A percentile compares a stretch with the other conserved stretches of the same genome.
Evolutionary conservation across 2,329 filamentous ascomycete genomes (phyloP).

Genomic region (Cordyceps farinosa): DNA sequence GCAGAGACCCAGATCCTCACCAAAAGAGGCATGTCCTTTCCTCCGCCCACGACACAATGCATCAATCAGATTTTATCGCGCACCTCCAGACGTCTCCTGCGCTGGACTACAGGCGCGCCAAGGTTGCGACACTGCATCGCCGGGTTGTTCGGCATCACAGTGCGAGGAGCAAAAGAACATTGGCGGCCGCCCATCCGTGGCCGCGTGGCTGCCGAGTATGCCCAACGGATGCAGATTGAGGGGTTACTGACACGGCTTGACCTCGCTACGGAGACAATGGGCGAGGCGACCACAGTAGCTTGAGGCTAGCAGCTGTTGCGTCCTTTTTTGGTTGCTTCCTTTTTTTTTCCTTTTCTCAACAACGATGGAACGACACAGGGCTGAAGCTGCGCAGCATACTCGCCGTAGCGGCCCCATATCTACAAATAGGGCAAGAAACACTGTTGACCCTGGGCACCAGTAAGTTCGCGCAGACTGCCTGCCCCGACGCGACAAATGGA

Average conservation of each 20-base stretch:
- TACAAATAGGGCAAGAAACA: neutral
- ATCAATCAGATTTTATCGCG: constrained; percentile 9
- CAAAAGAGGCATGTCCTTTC: neutral
- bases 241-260: neutral
- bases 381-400: neutral
- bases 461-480: neutral
- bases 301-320: neutral
- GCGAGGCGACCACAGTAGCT: neutral
- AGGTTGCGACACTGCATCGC: neutral
- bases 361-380: neutral
- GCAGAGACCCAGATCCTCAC: neutral
- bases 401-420: neutral
- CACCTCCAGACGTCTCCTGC: neutral
- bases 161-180: neutral
- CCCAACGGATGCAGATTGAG: neutral
- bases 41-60: neutral
- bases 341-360: neutral
- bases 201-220: neutral
- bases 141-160: constrained; percentile 11
- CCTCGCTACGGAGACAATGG: no score
- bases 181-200: neutral
- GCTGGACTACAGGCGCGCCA: neutral
- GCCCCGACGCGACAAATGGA: neutral
- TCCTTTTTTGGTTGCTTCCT: neutral
- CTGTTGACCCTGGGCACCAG: neutral